Evolutionary conservation across 139 green algal genomes (phyloP).

Genomic region (Chlorella sp.): DNA sequence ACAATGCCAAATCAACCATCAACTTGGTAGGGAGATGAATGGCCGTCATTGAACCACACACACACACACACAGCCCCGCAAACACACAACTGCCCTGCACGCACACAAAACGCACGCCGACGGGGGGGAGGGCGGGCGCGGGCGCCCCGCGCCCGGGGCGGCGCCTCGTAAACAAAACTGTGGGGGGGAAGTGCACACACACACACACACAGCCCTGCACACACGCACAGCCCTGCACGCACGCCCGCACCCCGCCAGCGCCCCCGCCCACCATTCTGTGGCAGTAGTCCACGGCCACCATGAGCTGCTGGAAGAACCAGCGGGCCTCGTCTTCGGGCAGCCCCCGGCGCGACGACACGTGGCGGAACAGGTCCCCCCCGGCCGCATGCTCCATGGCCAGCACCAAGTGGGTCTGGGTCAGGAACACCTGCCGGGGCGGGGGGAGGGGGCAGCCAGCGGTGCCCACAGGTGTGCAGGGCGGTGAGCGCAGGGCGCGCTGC

Average conservation of each 20-base stretch:
- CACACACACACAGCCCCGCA: no score
- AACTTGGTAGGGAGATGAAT: no score
- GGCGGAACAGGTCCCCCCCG: slow-evolving; percentile 78
- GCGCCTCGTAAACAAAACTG: neutral
- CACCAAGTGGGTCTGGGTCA: slow-evolving; percentile 69
- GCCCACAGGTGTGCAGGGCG: neutral
- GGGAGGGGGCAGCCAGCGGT: neutral
- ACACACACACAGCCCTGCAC: neutral
- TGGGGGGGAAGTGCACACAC: no score
- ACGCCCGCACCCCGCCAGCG: neutral
- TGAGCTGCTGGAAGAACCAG: slow-evolving; percentile 99
- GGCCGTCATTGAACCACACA: no score
- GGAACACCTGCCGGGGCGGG: slow-evolving; percentile 54
- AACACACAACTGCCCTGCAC: no score
- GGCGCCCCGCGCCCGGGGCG: no score
- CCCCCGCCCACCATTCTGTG: slow-evolving; percentile 77
- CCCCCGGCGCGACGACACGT: slow-evolving; percentile 79
- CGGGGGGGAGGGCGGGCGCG: no score
- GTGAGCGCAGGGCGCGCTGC: neutral
- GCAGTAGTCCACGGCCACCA: slow-evolving; percentile 95
- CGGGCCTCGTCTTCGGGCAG: slow-evolving; percentile 93
- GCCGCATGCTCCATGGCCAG: slow-evolving; percentile 87
- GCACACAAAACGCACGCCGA: no score
- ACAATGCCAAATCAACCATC: no score
- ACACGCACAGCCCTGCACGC: neutral